Base-by-base conservation (phyloP, 345 rosid genomes). In the Aegle marmelos region DNA sequence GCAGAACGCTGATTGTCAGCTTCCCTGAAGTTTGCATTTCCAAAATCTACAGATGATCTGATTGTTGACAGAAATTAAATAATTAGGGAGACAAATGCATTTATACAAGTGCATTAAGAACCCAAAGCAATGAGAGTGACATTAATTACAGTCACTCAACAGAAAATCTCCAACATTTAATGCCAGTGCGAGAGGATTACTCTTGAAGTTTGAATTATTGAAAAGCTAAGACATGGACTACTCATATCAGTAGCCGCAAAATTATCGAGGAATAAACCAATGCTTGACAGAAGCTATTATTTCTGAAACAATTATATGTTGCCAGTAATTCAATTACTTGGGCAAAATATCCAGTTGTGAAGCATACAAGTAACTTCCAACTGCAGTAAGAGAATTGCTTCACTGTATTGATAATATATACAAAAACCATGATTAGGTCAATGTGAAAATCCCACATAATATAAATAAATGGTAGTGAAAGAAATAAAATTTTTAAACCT, bases 1-100 rank as follows among this genome's bases (percentile, higher is more conserved):
- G 85, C 77, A 68, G 97, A 88, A 19, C 83, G 90, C 66, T 87
- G 89, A 70, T 58, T 84, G 48, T 89, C 84, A 83, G 72, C 74
- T 74, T 86, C 98, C 84, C 85, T 90, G 57, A 87, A 34, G 83
- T 72, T 80, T 22, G 79, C 70, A 83, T 80, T 90, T 68, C 94
- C 95, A 76, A 85, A 10, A 82, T 95, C 95, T 5, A 85, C 37
- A 30, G 93, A 83, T 70, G 85, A 65, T 77, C 97, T 90, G 83
- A 85, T 83, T 65, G 4, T 76, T 30, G 60, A 76, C 78, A 64
- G 68, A 84, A 79, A 77, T 67, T 68, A 75, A 67, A 69, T 76
- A 54, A 22, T 58, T 25, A 68, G 45, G 48, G 36, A 37, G 39
- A 36, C 19, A 82, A 58, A 68, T 21, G 59, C 27, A 76, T 31